Conservation (phyloP, 257 asterid species). For the Scutellaria galericulata region DNA sequence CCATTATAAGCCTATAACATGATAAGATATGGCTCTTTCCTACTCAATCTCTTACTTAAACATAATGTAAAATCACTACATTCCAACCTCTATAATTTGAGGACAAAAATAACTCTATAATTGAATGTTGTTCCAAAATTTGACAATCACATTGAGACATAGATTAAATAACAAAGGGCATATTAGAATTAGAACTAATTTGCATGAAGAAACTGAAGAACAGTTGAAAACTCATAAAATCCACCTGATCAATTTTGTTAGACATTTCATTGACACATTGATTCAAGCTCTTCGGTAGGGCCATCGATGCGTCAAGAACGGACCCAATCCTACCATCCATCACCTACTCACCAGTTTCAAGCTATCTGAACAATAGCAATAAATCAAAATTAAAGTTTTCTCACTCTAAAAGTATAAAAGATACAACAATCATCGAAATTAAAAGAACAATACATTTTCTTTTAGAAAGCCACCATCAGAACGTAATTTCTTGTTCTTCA, state of each 20-base stretch:
- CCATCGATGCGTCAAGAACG: conserved; percentile 26
- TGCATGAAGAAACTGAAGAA: conserved; percentile 11
- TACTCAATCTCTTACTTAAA: conserved; percentile 1
- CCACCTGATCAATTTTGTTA: conserved; percentile 57
- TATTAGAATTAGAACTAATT: background rate
- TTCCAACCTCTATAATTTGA: background rate
- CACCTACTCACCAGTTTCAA: conserved; percentile 3
- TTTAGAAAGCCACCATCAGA: too few species aligned
- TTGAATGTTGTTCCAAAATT: background rate
- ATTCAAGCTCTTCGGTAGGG: conserved; percentile 44
- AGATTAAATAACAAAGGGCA: too few species aligned
- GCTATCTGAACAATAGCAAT: too few species aligned
- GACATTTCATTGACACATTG: conserved; percentile 53
- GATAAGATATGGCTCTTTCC: conserved; percentile 7
- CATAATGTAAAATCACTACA: background rate
- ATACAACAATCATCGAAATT: too few species aligned
- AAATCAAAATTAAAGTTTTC: too few species aligned
- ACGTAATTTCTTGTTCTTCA: too few species aligned
- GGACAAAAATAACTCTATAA: background rate
- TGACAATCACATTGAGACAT: background rate
- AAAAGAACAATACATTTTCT: too few species aligned
- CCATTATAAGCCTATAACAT: background rate
- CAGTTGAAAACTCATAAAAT: background rate
- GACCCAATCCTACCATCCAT: conserved; percentile 49
- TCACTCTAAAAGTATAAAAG: too few species aligned